phyloP scores from a whole-genome alignment of 176 grass and related monocot genomes.

The Ananas comosus region DNA sequence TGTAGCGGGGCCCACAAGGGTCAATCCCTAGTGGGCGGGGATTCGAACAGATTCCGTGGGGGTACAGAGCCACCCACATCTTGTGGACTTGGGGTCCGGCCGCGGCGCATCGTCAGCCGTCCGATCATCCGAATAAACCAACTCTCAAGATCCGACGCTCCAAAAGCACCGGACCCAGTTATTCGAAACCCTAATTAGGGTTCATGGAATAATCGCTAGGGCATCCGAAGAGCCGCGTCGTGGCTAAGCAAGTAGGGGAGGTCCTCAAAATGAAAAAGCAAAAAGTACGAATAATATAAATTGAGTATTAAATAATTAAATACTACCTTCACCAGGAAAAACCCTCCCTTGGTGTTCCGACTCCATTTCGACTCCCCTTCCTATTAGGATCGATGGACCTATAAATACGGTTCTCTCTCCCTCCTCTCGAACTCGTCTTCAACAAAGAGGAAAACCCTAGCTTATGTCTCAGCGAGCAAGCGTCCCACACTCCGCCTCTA shows the following conservation, averaged over 20 bases:
- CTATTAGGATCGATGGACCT: background rate
- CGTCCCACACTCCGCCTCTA: conserved; percentile 74
- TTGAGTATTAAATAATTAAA: background rate
- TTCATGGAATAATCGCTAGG: background rate
- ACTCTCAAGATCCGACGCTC: conserved; percentile 3
- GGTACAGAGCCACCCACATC: background rate
- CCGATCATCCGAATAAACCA: background rate
- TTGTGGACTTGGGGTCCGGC: background rate
- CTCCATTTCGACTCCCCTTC: background rate
- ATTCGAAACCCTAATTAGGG: conserved; percentile 3
- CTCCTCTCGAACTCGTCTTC: background rate
- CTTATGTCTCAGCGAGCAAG: conserved; percentile 80
- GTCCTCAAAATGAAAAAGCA: background rate
- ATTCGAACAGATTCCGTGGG: background rate
- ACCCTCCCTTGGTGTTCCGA: background rate
- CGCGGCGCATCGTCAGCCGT: background rate
- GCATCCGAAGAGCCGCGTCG: too few relatives aligned
- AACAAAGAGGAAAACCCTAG: conserved; percentile 1
- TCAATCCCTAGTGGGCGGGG: background rate
- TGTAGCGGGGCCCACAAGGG: too few relatives aligned
- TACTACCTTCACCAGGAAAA: background rate
- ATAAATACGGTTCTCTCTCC: background rate
- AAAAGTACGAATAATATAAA: background rate
- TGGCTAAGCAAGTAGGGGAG: too few relatives aligned
- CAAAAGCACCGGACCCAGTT: background rate